phyloP scores from a whole-genome alignment of 2,329 filamentous ascomycete species.

The Cadophora sp. region DNA sequence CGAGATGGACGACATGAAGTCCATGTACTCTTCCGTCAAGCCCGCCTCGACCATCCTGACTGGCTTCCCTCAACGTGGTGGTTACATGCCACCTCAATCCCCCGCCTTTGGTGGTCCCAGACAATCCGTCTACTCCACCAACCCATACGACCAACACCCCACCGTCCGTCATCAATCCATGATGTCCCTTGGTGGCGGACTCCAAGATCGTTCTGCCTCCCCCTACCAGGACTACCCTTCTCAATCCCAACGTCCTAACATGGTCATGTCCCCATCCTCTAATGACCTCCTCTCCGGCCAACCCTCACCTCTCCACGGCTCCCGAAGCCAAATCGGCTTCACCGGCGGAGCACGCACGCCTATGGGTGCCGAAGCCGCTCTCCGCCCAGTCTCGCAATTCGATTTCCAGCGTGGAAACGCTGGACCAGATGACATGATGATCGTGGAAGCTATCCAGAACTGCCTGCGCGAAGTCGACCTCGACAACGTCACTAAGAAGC shows the following conservation, averaged over 20 bases:
- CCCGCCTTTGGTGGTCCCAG: slow-evolving; percentile 68
- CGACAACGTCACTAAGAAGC: slow-evolving; percentile 98
- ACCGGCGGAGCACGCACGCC: slow-evolving; percentile 55
- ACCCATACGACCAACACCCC: slow-evolving; percentile 55
- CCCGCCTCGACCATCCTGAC: slow-evolving; percentile 85
- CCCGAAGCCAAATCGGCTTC: slow-evolving; percentile 49
- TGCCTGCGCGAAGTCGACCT: slow-evolving; percentile 90
- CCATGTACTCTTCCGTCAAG: slow-evolving; percentile 91
- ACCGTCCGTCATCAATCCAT: slow-evolving; percentile 69
- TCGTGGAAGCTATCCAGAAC: slow-evolving; percentile 82
- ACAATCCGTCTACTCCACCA: slow-evolving; percentile 49
- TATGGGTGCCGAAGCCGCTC: slow-evolving; percentile 49
- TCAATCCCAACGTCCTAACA: slow-evolving; percentile 58
- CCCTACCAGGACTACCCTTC: slow-evolving; percentile 63
- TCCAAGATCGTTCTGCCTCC: slow-evolving; percentile 58
- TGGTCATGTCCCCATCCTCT: slow-evolving; percentile 60
- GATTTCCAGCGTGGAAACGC: slow-evolving; percentile 63
- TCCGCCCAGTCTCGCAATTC: slow-evolving; percentile 60
- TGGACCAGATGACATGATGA: slow-evolving; percentile 79
- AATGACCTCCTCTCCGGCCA: slow-evolving; percentile 47
- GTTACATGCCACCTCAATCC: slow-evolving; percentile 83
- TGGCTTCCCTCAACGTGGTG: slow-evolving; percentile 73
- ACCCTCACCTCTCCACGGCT: slow-evolving; percentile 46
- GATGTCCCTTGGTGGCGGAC: slow-evolving; percentile 64
- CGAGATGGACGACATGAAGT: slow-evolving; percentile 98